Evolutionary conservation across 2,329 filamentous ascomycete genomes (phyloP).

Genomic region (Talaromyces sp.): DNA sequence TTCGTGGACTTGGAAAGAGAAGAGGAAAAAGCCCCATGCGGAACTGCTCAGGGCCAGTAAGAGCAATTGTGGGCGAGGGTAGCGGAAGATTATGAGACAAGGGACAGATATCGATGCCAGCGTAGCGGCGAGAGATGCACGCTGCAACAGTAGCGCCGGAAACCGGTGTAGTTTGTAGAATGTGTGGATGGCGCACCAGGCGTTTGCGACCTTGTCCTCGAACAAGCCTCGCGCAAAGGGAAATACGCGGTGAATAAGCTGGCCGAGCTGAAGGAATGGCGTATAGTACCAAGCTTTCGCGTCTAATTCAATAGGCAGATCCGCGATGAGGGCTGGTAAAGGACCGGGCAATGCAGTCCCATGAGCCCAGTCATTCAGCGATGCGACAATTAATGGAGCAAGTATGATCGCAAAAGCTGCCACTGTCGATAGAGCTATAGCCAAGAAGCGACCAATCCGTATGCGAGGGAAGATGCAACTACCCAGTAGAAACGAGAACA

Average conservation of each 20-base stretch:
- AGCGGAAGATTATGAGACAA: constrained; percentile 73
- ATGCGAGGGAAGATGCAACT: constrained; percentile 75
- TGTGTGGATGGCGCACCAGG: constrained; percentile 92
- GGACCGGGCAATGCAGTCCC: constrained; percentile 61
- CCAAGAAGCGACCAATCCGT: constrained; percentile 65
- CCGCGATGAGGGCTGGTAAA: constrained; percentile 59
- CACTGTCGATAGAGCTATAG: constrained; percentile 70
- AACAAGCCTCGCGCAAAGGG: constrained; percentile 94
- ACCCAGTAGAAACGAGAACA: constrained; percentile 88
- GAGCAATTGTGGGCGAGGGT: constrained; percentile 71
- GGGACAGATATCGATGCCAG: constrained; percentile 72
- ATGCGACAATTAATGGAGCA: constrained; percentile 69
- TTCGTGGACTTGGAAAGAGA: constrained; percentile 97
- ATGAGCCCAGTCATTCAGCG: constrained; percentile 64
- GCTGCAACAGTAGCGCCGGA: constrained; percentile 68
- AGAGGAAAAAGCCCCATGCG: constrained; percentile 96
- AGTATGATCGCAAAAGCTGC: constrained; percentile 72
- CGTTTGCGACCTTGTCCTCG: constrained; percentile 97
- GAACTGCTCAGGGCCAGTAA: constrained; percentile 78
- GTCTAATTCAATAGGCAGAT: constrained; percentile 59
- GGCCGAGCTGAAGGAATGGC: constrained; percentile 70
- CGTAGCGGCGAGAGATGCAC: constrained; percentile 70
- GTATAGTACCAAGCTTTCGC: constrained; percentile 69
- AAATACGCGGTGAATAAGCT: constrained; percentile 88
- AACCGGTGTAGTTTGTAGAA: constrained; percentile 81